phyloP scores from a whole-genome alignment of 805 yeast genomes.

The Candida boidinii region DNA sequence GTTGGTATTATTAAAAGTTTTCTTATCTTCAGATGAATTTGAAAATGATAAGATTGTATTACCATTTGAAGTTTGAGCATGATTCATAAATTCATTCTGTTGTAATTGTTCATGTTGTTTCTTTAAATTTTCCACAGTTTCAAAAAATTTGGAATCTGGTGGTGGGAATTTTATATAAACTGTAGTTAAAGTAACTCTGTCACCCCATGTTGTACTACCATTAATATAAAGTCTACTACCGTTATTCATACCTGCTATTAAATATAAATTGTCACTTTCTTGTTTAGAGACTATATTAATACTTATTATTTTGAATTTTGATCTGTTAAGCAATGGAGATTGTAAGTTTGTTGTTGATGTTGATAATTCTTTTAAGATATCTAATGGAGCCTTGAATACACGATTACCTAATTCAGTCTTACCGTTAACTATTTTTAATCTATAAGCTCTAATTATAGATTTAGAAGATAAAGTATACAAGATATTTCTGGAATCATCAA shows the following conservation, averaged over 20 bases:
- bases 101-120: constrained; percentile 30
- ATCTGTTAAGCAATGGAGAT: constrained; percentile 41
- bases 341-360: constrained; percentile 24
- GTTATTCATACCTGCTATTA: constrained; percentile 71
- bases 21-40: constrained; percentile 1
- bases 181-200: constrained; percentile 26
- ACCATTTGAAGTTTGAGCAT: neutral
- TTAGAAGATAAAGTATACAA: constrained; percentile 76
- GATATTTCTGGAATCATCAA: constrained; percentile 72
- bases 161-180: constrained; percentile 39
- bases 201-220: constrained; percentile 31
- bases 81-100: constrained; percentile 18
- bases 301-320: constrained; percentile 51
- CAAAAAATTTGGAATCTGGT: constrained; percentile 21
- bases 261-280: constrained; percentile 62
- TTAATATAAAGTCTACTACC: constrained; percentile 75
- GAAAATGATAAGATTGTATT: constrained; percentile 4
- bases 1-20: constrained; percentile 17
- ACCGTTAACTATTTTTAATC: constrained; percentile 36
- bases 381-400: constrained; percentile 32
- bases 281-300: constrained; percentile 50
- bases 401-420: constrained; percentile 21
- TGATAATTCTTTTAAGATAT: constrained; percentile 39
- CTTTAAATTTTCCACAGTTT: constrained; percentile 23
- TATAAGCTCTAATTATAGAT: constrained; percentile 76